Percentiles rank a stretch among this genome's conserved stretches.
Evolutionary conservation across 2,329 filamentous ascomycete species (phyloP).

Genomic region (Helminthosporium solani): DNA sequence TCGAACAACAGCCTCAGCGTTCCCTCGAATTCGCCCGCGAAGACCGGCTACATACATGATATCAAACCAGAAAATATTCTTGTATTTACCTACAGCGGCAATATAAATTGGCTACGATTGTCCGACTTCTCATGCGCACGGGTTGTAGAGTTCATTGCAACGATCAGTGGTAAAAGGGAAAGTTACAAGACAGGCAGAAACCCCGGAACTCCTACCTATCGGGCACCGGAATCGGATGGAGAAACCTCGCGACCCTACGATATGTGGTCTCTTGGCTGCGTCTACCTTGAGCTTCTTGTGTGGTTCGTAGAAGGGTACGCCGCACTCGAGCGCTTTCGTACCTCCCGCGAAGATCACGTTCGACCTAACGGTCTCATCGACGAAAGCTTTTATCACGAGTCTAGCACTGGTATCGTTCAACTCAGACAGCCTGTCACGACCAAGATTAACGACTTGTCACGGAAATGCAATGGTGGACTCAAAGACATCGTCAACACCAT

Average conservation of each 20-base stretch:
- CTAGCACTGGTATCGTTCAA: neutral
- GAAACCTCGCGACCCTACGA: constrained; percentile 27
- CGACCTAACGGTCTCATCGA: neutral
- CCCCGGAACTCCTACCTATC: constrained; percentile 8
- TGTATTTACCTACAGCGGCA: constrained; percentile 11
- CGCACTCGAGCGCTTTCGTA: constrained; percentile 10
- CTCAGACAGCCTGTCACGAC: constrained; percentile 5
- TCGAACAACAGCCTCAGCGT: constrained; percentile 2
- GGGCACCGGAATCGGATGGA: constrained; percentile 8
- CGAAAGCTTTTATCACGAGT: constrained; percentile 8
- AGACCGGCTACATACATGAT: constrained; percentile 34
- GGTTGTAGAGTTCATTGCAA: constrained; percentile 5
- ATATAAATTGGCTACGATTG: constrained; percentile 4
- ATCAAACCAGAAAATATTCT: constrained; percentile 50
- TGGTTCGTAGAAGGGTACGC: constrained; percentile 19
- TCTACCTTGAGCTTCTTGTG: constrained; percentile 22
- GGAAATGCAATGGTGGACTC: neutral
- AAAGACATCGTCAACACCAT: constrained; percentile 6
- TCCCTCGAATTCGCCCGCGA: neutral
- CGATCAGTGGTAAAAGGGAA: constrained; percentile 6
- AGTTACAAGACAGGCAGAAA: constrained; percentile 7
- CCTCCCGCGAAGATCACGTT: neutral
- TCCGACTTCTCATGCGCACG: constrained; percentile 12
- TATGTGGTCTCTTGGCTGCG: constrained; percentile 42
- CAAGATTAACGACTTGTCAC: constrained; percentile 5